Percentiles rank a stretch among this genome's conserved stretches.
These are phyloP conservation scores for Candolleomyces aberdarensis DNA, from an alignment of 768 basidiomycete species.

Conservation along the genomic window DNA sequence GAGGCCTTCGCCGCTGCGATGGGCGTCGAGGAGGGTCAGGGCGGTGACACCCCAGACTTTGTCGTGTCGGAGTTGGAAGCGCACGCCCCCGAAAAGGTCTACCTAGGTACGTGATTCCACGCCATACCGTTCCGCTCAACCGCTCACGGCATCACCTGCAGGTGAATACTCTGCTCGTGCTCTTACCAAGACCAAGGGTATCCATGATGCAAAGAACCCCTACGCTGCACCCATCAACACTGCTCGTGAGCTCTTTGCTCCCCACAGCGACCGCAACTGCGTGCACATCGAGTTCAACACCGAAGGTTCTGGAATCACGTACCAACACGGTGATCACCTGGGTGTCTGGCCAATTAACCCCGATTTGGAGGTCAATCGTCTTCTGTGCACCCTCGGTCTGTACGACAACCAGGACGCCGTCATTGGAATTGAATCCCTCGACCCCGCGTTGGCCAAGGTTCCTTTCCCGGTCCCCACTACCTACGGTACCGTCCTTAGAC, in stretches of 20 bases:
- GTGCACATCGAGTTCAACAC: conserved; percentile 93
- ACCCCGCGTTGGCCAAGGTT: conserved; percentile 96
- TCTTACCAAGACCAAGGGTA: conserved; percentile 89
- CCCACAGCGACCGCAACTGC: conserved; percentile 79
- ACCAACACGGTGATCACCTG: conserved; percentile 98
- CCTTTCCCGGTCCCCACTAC: conserved; percentile 98
- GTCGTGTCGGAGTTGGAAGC: conserved; percentile 78
- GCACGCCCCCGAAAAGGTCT: conserved; percentile 84
- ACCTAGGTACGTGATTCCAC: conserved; percentile 60
- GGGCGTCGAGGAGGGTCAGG: conserved; percentile 93
- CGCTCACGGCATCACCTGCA: conserved; percentile 25
- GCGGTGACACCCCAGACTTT: conserved; percentile 94
- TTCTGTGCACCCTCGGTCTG: conserved; percentile 84
- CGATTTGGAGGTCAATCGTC: conserved; percentile 85
- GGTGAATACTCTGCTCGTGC: conserved; percentile 96
- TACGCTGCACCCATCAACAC: conserved; percentile 79
- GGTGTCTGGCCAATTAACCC: conserved; percentile 97
- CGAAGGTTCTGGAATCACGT: conserved; percentile 94
- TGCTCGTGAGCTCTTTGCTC: conserved; percentile 81
- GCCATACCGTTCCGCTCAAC: neutral
- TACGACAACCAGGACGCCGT: conserved; percentile 76
- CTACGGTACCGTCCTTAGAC: conserved; percentile 87
- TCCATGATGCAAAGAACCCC: conserved; percentile 98
- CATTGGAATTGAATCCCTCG: conserved; percentile 93
- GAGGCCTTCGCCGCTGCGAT: conserved; percentile 78